A percentile compares a stretch with the other conserved stretches of the same genome.
phyloP scores from a whole-genome alignment of 306 rosid genomes.

The Pueraria montana region DNA sequence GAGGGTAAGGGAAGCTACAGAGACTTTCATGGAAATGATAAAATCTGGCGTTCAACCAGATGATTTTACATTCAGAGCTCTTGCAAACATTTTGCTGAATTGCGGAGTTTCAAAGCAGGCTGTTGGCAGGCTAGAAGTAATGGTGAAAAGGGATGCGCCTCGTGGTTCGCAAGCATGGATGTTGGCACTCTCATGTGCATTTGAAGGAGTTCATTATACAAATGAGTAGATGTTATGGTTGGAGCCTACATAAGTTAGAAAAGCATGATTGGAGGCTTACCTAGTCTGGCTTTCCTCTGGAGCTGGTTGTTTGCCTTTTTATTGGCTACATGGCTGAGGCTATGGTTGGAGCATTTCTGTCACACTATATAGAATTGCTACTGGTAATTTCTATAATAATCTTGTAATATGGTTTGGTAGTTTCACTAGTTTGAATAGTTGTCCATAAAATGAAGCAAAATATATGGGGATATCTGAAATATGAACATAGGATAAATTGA shows the following conservation, averaged over 20 bases:
- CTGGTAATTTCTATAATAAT: constrained; percentile 38
- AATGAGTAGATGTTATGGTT: constrained; percentile 44
- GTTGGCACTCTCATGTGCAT: constrained; percentile 62
- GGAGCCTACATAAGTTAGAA: constrained; percentile 19
- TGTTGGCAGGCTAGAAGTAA: constrained; percentile 73
- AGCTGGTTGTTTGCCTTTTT: constrained; percentile 9
- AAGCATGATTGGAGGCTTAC: neutral
- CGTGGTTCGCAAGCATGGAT: constrained; percentile 72
- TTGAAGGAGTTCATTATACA: constrained; percentile 44
- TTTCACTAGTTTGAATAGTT: neutral
- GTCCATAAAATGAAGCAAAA: neutral
- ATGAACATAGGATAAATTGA: constrained; percentile 8
- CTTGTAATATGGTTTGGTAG: neutral
- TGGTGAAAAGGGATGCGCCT: constrained; percentile 59
- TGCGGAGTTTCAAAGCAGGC: constrained; percentile 78
- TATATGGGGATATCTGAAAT: constrained; percentile 1
- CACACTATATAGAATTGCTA: constrained; percentile 18
- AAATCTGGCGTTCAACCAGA: constrained; percentile 70
- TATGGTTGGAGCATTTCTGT: constrained; percentile 35
- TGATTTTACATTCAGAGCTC: constrained; percentile 75
- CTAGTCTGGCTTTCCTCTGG: constrained; percentile 18
- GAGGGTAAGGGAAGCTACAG: constrained; percentile 68
- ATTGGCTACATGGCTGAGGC: constrained; percentile 28
- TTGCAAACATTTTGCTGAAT: constrained; percentile 66
- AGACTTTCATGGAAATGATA: constrained; percentile 69